phyloP scores from a whole-genome alignment of 2,329 filamentous ascomycete genomes.

The Fusarium floridanum region DNA sequence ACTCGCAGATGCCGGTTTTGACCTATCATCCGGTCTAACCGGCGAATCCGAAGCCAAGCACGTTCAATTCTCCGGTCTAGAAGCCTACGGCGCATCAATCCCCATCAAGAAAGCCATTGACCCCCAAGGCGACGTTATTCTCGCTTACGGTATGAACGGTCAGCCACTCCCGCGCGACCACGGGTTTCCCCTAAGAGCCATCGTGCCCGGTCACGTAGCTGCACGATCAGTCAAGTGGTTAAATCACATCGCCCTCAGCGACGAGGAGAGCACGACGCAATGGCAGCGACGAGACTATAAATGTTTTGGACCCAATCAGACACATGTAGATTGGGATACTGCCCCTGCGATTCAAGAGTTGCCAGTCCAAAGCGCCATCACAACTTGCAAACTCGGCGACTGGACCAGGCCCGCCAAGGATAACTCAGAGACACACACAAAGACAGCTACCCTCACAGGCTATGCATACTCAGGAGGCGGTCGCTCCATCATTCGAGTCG shows the following conservation, averaged over 20 bases:
- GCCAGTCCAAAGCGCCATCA: constrained; percentile 77
- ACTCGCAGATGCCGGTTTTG: constrained; percentile 67
- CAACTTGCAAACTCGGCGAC: constrained; percentile 59
- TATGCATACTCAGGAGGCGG: constrained; percentile 79
- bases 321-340: constrained; percentile 70
- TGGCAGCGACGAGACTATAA: constrained; percentile 79
- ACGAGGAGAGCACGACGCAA: constrained; percentile 74
- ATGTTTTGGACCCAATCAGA: constrained; percentile 74
- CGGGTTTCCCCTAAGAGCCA: constrained; percentile 72
- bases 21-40: constrained; percentile 53
- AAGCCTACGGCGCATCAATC: constrained; percentile 73
- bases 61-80: constrained; percentile 69
- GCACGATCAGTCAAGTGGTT: constrained; percentile 79
- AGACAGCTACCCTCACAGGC: constrained; percentile 63
- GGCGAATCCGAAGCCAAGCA: constrained; percentile 59
- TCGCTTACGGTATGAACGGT: constrained; percentile 78
- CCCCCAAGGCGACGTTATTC: constrained; percentile 72
- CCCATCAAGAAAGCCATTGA: constrained; percentile 70
- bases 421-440: constrained; percentile 3
- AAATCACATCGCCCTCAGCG: constrained; percentile 71
- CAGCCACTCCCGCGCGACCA: constrained; percentile 73
- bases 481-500: constrained; percentile 74
- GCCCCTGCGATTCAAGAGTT: constrained; percentile 76
- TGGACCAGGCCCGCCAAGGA: constrained; percentile 39
- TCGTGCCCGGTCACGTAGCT: constrained; percentile 75